Conservation (phyloP, 2,329 filamentous ascomycete species). For the Colletotrichum plurivorum region DNA sequence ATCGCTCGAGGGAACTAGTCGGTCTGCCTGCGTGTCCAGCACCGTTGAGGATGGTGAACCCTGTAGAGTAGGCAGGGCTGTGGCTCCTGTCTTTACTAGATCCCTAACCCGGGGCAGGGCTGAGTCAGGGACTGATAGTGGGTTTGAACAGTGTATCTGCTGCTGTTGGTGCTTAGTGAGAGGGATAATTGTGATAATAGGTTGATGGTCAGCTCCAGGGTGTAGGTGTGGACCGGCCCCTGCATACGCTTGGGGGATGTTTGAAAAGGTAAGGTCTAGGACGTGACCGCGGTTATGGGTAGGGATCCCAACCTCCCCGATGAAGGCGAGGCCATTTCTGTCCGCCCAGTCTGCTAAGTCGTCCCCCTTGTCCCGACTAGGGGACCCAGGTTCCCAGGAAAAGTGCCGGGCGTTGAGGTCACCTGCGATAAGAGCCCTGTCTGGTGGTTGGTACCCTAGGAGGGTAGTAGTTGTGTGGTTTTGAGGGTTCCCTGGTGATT, state of each 20-base stretch:
- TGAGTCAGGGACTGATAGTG: not conserved
- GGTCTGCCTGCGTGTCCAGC: too few relatives aligned
- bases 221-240: slow-evolving; percentile 3
- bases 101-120: not conserved
- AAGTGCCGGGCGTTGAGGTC: slow-evolving; percentile 3
- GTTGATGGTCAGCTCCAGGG: slow-evolving; percentile 7
- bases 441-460: not conserved
- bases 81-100: not conserved
- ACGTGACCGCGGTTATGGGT: not conserved
- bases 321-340: not conserved
- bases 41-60: not conserved
- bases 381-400: not conserved
- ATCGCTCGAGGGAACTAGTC: too few relatives aligned
- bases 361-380: not conserved
- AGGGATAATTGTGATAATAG: not conserved
- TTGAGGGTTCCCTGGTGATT: too few relatives aligned
- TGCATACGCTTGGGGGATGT: too few relatives aligned
- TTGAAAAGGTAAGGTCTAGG: slow-evolving; percentile 7
- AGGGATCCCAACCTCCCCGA: not conserved
- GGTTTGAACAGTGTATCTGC: not conserved
- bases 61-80: slow-evolving; percentile 2
- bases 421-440: not conserved
- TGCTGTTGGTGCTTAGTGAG: not conserved
- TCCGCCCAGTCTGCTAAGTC: not conserved
- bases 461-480: too few relatives aligned